Evolutionary conservation across 1,284 basidiomycete species (phyloP).

Genomic region (Trichosporon coremiiforme): DNA sequence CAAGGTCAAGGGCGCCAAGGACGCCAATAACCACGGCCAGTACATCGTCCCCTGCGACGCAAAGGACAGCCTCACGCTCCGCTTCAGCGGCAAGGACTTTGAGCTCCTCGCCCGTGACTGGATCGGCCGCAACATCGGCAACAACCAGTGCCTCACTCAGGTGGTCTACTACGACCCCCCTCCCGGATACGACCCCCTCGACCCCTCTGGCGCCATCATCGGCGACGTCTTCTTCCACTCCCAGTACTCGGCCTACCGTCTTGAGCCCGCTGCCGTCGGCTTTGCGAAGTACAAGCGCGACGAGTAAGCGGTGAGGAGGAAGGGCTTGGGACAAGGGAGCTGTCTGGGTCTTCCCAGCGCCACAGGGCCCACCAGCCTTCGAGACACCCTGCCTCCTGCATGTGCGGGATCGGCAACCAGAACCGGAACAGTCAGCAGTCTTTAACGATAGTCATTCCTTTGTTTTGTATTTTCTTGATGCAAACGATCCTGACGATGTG

Average conservation of each 20-base stretch:
- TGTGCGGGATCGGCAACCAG: neutral
- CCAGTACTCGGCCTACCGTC: slow-evolving; percentile 82
- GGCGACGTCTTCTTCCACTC: slow-evolving; percentile 67
- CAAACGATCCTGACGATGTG: neutral
- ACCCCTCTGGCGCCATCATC: slow-evolving; percentile 34
- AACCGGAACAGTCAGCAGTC: neutral
- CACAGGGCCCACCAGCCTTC: neutral
- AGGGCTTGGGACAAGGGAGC: no score
- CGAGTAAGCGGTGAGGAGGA: neutral
- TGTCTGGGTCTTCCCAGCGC: no score
- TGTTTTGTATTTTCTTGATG: neutral
- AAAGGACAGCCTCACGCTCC: neutral
- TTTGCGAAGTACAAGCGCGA: slow-evolving; percentile 63
- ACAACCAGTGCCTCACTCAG: neutral
- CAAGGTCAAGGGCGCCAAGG: neutral
- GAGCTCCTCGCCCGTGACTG: neutral
- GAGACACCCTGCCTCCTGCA: neutral
- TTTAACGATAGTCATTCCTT: neutral
- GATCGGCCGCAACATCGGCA: neutral
- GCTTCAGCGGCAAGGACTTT: neutral
- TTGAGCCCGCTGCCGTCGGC: slow-evolving; percentile 72
- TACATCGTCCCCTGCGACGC: slow-evolving; percentile 12
- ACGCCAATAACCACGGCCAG: neutral
- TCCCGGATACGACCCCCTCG: neutral
- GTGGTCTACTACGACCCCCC: neutral